phyloP scores from a whole-genome alignment of 2,329 filamentous ascomycete species.

The Aspergillus pseudoglaucus region DNA sequence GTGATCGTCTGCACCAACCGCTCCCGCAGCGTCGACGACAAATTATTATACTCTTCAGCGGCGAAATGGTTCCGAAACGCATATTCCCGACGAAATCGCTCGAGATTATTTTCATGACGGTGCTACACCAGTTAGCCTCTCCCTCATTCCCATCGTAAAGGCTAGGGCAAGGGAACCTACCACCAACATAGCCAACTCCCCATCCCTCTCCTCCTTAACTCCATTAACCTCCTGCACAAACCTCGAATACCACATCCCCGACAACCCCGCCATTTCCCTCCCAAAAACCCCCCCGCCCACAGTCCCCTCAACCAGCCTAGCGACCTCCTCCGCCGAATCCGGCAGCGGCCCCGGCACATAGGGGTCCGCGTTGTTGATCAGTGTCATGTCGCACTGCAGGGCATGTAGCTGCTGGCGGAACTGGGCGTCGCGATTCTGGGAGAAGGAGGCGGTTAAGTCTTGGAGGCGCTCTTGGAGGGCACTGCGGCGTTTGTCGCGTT shows the following conservation, averaged over 20 bases:
- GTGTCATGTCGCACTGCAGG: conserved; percentile 82
- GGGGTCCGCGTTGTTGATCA: conserved; percentile 78
- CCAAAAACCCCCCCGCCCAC: conserved; percentile 56
- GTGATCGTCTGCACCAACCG: conserved; percentile 54
- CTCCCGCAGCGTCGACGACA: conserved; percentile 55
- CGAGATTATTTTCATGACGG: conserved; percentile 50
- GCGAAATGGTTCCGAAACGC: conserved; percentile 57
- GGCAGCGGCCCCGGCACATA: conserved; percentile 66
- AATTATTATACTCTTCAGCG: conserved; percentile 55
- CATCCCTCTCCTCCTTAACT: conserved; percentile 79
- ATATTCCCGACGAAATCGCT: conserved; percentile 51
- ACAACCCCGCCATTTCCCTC: conserved; percentile 58
- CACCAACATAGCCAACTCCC: conserved; percentile 71
- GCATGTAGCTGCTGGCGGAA: conserved; percentile 87
- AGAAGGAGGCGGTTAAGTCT: conserved; percentile 69
- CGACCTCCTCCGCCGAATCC: conserved; percentile 59
- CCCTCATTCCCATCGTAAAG: background rate
- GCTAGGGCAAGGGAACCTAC: conserved; percentile 40
- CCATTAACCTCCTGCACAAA: conserved; percentile 85
- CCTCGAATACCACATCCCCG: conserved; percentile 75
- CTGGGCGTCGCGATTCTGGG: conserved; percentile 70
- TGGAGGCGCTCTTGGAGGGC: conserved; percentile 72
- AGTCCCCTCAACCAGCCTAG: conserved; percentile 54
- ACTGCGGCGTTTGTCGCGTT: conserved; percentile 84
- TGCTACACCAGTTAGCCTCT: conserved; percentile 37